Conservation (phyloP, 441 rosid species). For the Arabidopsis lyrata region DNA sequence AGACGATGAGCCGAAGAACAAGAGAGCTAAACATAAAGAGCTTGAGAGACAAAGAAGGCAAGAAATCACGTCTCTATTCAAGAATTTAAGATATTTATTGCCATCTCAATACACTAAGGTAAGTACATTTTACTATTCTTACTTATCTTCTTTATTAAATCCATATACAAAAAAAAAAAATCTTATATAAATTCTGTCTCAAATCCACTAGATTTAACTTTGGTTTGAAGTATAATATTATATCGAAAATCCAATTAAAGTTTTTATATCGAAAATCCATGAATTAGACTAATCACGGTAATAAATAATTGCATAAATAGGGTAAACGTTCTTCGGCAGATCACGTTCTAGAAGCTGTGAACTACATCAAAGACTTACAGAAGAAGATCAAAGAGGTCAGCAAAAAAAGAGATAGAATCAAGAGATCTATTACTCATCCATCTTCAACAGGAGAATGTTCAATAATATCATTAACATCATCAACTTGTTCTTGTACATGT, state of each 20-base stretch:
- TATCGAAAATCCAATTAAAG: too few relatives aligned
- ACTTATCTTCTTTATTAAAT: neutral
- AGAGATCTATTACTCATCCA: conserved; percentile 23
- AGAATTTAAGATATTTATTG: conserved; percentile 50
- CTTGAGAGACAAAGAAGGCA: conserved; percentile 63
- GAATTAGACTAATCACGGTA: neutral
- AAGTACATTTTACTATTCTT: neutral
- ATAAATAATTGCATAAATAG: conserved; percentile 38
- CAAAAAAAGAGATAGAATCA: conserved; percentile 55
- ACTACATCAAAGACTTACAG: conserved; percentile 59
- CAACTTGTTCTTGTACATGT: conserved; percentile 33
- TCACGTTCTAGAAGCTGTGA: conserved; percentile 59
- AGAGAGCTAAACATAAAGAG: conserved; percentile 52
- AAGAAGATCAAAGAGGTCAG: conserved; percentile 48
- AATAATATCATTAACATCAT: conserved; percentile 21
- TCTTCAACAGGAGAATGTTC: conserved; percentile 3
- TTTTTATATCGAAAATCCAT: too few relatives aligned
- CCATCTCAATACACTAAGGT: conserved; percentile 66
- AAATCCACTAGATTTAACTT: neutral
- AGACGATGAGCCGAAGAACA: conserved; percentile 44
- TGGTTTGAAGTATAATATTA: neutral
- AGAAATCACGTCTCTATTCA: conserved; percentile 58
- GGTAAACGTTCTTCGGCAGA: conserved; percentile 70
- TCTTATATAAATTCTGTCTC: neutral
- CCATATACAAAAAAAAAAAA: neutral